Evolutionary conservation across 345 rosid genomes (phyloP).

Genomic region (Camelina neglecta): DNA sequence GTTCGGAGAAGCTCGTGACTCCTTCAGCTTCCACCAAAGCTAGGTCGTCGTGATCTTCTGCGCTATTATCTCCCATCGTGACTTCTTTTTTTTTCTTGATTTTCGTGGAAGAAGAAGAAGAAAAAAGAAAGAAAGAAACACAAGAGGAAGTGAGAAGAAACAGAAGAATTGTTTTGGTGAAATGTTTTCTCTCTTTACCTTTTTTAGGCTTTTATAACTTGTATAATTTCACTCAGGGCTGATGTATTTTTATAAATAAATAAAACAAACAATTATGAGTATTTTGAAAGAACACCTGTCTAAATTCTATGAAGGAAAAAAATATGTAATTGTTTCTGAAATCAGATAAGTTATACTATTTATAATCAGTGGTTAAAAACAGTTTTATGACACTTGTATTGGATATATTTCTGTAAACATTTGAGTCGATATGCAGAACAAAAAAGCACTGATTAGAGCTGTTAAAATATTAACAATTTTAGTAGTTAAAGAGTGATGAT

Average conservation of each 20-base stretch:
- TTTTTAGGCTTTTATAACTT: constrained; percentile 32
- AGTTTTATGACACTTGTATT: not conserved
- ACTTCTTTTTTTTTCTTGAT: not conserved
- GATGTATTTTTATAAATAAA: not conserved
- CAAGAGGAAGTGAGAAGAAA: constrained; percentile 29
- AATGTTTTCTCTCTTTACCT: constrained; percentile 24
- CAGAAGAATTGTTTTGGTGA: constrained; percentile 1
- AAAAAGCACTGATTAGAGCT: not conserved
- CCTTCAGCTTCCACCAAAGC: constrained; percentile 32
- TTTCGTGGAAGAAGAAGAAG: constrained; percentile 8
- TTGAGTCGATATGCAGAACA: not conserved
- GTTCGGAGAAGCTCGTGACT: constrained; percentile 63
- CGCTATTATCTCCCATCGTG: constrained; percentile 52
- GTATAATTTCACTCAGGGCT: constrained; percentile 13
- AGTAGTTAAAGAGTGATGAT: constrained; percentile 12
- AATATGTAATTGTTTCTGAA: not conserved
- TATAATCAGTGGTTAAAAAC: too few species aligned
- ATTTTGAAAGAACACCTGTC: not conserved
- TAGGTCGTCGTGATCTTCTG: constrained; percentile 36
- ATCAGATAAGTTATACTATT: not conserved
- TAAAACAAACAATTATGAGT: too few species aligned
- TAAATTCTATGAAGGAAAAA: not conserved
- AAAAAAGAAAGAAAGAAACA: not conserved
- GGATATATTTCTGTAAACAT: not conserved
- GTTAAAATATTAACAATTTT: not conserved